Evolutionary conservation across 768 basidiomycete genomes (phyloP), one percentile per base, ranked within the genome.

Genomic region (Daedaleopsis sinensis): DNA sequence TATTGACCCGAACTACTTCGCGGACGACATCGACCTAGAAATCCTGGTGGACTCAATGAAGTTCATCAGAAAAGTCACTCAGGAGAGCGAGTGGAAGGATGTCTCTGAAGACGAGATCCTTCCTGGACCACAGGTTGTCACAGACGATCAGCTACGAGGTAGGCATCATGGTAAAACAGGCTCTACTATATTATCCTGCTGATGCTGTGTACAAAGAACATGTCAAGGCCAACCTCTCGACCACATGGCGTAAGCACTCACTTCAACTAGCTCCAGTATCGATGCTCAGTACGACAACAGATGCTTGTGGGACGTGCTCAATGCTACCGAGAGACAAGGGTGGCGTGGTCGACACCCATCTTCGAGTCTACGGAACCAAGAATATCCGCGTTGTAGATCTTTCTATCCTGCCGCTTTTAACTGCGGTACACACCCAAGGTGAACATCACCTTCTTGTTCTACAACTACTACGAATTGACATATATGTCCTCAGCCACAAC

Each of bases 371-470:
- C 61, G 80, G 80, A 12, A 80, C 80, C 1, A 66, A 60, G 18
- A 83, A 83, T 59, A 49, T 83, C 27, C 79, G 82, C 11, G 79
- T 84, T n/a, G 79, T 73, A 15, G 82, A 83, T 63, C 52, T 75
- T 2, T 81, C 79, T 2, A 67, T 83, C 46, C 43, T 80, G 13
- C 81, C 82, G 1, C 58, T 81, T 16, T 72, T 75, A 3, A 62
- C 78, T 46, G 75, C 77, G 5, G 74, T 74, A 23, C 80, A 79
- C 61, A 75, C 77, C 13, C 68, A 71, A 50, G 58, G 65, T 67
- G 39, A 42, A 10, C n/a, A n/a, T n/a, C n/a, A n/a, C n/a, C n/a
- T n/a, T n/a, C n/a, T n/a, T 38, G 37, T 38, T 38, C 37, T 8
- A 38, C 15, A 7, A 8, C 15, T 38, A 8, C 37, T 38, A 15